A percentile compares a stretch with the other conserved stretches of the same genome.
Evolutionary conservation across 2,329 filamentous ascomycete genomes (phyloP).

Genomic region (Trichoderma cornu-damae): DNA sequence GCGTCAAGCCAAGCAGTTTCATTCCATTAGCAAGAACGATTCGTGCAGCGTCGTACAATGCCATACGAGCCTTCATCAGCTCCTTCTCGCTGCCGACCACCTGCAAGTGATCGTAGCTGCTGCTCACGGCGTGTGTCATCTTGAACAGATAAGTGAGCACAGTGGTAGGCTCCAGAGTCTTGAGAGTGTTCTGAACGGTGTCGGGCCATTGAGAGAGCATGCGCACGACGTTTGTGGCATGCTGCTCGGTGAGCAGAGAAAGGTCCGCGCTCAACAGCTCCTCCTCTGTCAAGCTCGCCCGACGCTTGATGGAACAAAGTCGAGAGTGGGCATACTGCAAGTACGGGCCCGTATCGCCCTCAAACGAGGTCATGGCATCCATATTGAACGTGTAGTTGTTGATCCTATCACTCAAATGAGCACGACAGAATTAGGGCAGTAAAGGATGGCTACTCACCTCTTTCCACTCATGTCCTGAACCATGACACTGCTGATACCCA

Average conservation of each 20-base stretch:
- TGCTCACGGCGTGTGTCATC: slow-evolving; percentile 76
- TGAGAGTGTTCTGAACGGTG: slow-evolving; percentile 75
- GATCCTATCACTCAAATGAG: slow-evolving; percentile 38
- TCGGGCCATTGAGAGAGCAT: slow-evolving; percentile 81
- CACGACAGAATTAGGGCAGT: background rate
- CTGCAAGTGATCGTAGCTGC: slow-evolving; percentile 74
- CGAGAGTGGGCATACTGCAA: slow-evolving; percentile 78
- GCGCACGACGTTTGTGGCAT: slow-evolving; percentile 68
- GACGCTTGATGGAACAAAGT: slow-evolving; percentile 59
- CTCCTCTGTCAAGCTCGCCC: slow-evolving; percentile 48
- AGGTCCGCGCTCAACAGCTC: slow-evolving; percentile 62
- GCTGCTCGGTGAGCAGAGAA: slow-evolving; percentile 62
- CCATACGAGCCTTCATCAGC: slow-evolving; percentile 62
- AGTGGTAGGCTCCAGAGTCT: slow-evolving; percentile 69
- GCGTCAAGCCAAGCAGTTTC: slow-evolving; percentile 70
- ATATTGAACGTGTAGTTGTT: slow-evolving; percentile 71
- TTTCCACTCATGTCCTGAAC: slow-evolving; percentile 97
- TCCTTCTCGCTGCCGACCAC: slow-evolving; percentile 75
- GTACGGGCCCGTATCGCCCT: slow-evolving; percentile 80
- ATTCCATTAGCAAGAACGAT: slow-evolving; percentile 79
- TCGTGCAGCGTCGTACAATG: slow-evolving; percentile 70
- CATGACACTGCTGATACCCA: slow-evolving; percentile 95
- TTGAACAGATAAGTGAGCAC: slow-evolving; percentile 65
- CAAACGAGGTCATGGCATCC: slow-evolving; percentile 76
- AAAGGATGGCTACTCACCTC: slow-evolving; percentile 48